These are phyloP conservation scores for Leccinum boreale DNA, from an alignment of 768 basidiomycete species.

Conservation along the genomic window DNA sequence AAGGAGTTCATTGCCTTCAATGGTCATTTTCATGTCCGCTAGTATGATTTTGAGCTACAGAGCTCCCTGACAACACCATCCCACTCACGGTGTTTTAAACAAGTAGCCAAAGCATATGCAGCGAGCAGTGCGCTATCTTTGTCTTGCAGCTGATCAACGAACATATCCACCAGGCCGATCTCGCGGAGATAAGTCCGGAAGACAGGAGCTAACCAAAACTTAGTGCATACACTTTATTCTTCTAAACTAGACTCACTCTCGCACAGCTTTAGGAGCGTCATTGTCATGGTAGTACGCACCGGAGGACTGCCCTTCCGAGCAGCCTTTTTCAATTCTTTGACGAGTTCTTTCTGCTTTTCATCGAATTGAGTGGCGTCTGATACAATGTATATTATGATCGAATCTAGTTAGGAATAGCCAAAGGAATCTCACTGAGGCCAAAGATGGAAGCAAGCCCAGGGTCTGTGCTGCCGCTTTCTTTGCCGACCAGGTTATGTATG, in stretches of 20 bases:
- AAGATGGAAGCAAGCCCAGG: constrained; percentile 2
- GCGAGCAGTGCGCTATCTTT: too few species aligned
- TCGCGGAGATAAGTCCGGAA: too few species aligned
- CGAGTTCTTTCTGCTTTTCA: constrained; percentile 5
- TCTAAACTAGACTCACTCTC: too few species aligned
- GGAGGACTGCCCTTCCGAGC: background rate
- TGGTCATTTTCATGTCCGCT: constrained; percentile 13
- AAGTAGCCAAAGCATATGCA: background rate
- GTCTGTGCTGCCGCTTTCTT: background rate
- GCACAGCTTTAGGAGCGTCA: constrained; percentile 7
- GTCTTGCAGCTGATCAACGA: too few species aligned
- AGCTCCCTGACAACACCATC: background rate
- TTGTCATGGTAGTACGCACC: constrained; percentile 20
- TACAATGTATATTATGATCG: background rate
- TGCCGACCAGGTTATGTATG: background rate
- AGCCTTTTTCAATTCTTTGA: constrained; percentile 10
- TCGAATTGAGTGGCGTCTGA: constrained; percentile 5
- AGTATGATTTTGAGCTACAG: background rate
- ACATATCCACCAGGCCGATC: too few species aligned
- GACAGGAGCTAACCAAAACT: too few species aligned
- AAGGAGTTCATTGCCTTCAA: constrained; percentile 4
- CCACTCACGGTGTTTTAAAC: constrained; percentile 7
- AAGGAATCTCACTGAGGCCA: constrained; percentile 14
- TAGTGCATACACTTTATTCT: too few species aligned
- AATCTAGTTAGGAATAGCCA: background rate